These are phyloP conservation scores for Naganishia vaughanmartiniae DNA, from an alignment of 768 basidiomycete species.

Conservation along the genomic window DNA sequence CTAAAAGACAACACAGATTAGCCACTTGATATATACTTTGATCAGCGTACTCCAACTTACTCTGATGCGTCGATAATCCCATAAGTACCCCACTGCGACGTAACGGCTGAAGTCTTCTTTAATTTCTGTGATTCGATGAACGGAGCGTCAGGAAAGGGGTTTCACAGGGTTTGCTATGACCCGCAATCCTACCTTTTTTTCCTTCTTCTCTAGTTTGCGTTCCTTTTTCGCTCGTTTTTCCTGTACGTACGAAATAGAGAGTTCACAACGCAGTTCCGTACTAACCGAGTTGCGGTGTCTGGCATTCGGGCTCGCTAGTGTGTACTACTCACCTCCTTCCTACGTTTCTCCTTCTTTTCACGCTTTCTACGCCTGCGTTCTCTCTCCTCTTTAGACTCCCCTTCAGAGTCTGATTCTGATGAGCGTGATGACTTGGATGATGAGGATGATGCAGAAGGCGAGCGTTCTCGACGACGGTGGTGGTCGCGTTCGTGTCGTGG, in stretches of 20 bases:
- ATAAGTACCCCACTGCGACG: constrained; percentile 83
- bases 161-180: neutral
- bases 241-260: neutral
- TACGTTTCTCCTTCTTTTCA: constrained; percentile 55
- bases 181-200: constrained; percentile 63
- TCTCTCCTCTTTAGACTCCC: constrained; percentile 32
- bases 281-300: neutral
- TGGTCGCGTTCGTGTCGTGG: constrained; percentile 25
- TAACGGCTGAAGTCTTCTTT: constrained; percentile 61
- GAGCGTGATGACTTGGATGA: constrained; percentile 5
- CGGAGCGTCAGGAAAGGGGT: constrained; percentile 17
- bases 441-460: constrained; percentile 27
- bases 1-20: constrained; percentile 8
- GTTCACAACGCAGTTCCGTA: neutral
- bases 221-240: constrained; percentile 36
- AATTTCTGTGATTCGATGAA: constrained; percentile 51
- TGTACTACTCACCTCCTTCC: constrained; percentile 37
- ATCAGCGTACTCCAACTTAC: constrained; percentile 57
- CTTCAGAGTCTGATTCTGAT: neutral
- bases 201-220: constrained; percentile 50
- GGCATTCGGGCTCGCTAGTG: neutral
- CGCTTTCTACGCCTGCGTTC: constrained; percentile 44
- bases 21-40: neutral
- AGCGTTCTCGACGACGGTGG: constrained; percentile 30
- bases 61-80: constrained; percentile 81